Percentiles rank a stretch among this genome's conserved stretches.
Conservation (phyloP, 164 flowering plant species). For the Aristolochia californica region DNA sequence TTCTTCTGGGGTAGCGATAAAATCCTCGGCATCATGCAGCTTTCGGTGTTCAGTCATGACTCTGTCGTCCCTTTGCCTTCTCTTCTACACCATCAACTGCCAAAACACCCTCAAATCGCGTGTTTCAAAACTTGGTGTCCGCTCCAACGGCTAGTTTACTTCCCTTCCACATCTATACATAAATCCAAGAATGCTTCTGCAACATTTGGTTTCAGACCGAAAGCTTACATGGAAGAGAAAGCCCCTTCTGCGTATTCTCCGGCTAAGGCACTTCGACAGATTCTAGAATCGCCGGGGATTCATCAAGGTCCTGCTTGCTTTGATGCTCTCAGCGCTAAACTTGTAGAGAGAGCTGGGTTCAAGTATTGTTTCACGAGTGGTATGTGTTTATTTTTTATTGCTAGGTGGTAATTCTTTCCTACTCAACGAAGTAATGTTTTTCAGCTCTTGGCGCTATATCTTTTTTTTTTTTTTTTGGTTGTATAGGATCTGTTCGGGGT, state of each 20-base stretch:
- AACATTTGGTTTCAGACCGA: too few relatives aligned
- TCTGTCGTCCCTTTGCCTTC: conserved; percentile 2
- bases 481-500: too few relatives aligned
- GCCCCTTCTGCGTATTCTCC: conserved; percentile 23
- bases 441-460: too few relatives aligned
- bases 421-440: too few relatives aligned
- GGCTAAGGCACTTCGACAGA: conserved; percentile 46
- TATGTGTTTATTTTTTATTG: too few relatives aligned
- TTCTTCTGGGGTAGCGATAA: too few relatives aligned
- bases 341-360: conserved; percentile 73
- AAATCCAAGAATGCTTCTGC: not conserved
- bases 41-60: conserved; percentile 9
- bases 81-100: conserved; percentile 2
- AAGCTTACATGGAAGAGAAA: conserved; percentile 7
- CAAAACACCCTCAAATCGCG: conserved; percentile 1
- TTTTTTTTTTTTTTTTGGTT: too few relatives aligned
- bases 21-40: conserved; percentile 8
- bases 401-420: too few relatives aligned
- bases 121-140: conserved; percentile 10
- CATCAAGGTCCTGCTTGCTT: conserved; percentile 93
- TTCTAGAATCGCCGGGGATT: conserved; percentile 63
- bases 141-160: conserved; percentile 8
- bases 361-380: conserved; percentile 76
- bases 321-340: conserved; percentile 91
- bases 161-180: conserved; percentile 1